Evolutionary conservation across 2,329 filamentous ascomycete genomes (phyloP).

Genomic region (Fusarium sp.): DNA sequence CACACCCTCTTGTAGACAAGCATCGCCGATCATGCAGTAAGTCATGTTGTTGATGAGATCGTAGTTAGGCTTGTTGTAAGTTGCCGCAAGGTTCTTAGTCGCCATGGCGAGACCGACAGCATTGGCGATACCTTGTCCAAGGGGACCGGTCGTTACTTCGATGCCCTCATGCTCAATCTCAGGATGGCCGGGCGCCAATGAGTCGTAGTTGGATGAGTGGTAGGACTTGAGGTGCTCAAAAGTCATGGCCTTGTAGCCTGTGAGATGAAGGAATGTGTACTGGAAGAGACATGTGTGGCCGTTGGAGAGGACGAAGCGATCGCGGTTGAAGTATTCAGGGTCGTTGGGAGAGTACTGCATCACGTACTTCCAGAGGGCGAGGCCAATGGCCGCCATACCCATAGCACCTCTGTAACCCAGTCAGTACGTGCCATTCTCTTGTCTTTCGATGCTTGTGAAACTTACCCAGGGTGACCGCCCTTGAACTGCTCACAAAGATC

Average conservation of each 20-base stretch:
- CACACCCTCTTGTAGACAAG: constrained; percentile 67
- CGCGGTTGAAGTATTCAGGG: constrained; percentile 67
- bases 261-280: constrained; percentile 62
- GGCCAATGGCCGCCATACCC: constrained; percentile 69
- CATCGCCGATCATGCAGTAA: constrained; percentile 67
- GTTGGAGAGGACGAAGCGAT: constrained; percentile 70
- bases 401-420: constrained; percentile 53
- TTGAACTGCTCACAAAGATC: constrained; percentile 76
- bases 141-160: constrained; percentile 67
- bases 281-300: constrained; percentile 65
- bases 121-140: constrained; percentile 69
- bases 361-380: constrained; percentile 67
- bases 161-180: constrained; percentile 67
- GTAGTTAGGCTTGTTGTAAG: constrained; percentile 60
- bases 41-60: constrained; percentile 61
- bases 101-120: constrained; percentile 68
- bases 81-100: constrained; percentile 62
- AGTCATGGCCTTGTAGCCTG: constrained; percentile 64
- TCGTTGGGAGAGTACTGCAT: constrained; percentile 68
- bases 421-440: background rate
- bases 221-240: constrained; percentile 66
- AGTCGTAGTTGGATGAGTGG: constrained; percentile 54
- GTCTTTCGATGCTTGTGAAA: no score
- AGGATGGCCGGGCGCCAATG: constrained; percentile 64
- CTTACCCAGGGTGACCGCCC: constrained; percentile 72